Percentiles rank a stretch among this genome's conserved stretches.
phyloP scores from a whole-genome alignment of 2,329 filamentous ascomycete species.

The Westerdykella aurantiaca region DNA sequence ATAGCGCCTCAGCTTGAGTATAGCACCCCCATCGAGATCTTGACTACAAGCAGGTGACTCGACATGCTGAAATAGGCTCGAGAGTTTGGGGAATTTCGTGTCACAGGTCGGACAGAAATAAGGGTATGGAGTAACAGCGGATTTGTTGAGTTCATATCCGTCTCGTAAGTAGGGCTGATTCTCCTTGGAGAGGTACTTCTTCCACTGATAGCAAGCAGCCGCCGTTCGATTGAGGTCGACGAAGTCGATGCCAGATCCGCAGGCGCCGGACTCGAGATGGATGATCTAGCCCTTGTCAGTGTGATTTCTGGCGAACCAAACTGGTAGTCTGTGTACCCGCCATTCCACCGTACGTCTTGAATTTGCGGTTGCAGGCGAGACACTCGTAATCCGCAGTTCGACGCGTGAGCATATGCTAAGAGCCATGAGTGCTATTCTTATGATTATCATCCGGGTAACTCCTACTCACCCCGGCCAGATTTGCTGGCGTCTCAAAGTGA shows the following conservation, averaged over 20 bases:
- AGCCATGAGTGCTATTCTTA: not conserved
- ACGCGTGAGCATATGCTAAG: slow-evolving; percentile 2
- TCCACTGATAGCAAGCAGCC: slow-evolving; percentile 14
- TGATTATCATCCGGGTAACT: no score
- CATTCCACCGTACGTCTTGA: slow-evolving; percentile 15
- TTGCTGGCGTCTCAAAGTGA: not conserved
- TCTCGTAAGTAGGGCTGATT: slow-evolving; percentile 11
- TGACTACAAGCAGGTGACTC: slow-evolving; percentile 3
- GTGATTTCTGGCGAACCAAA: not conserved
- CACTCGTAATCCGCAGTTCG: slow-evolving; percentile 6
- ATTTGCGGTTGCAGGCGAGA: slow-evolving; percentile 6
- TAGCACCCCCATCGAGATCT: not conserved
- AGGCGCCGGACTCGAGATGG: slow-evolving; percentile 11
- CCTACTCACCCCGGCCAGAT: not conserved
- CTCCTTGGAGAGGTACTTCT: slow-evolving; percentile 13
- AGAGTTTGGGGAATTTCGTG: slow-evolving; percentile 1
- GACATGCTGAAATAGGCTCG: slow-evolving; percentile 6
- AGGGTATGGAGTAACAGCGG: not conserved
- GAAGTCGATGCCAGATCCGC: slow-evolving; percentile 9
- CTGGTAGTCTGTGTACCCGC: not conserved
- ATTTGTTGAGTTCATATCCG: not conserved
- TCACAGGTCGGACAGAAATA: slow-evolving; percentile 2
- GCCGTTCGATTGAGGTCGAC: slow-evolving; percentile 13
- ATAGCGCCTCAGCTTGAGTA: not conserved
- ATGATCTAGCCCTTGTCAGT: slow-evolving; percentile 3